Evolutionary conservation across 1,139 yeast species (phyloP), one percentile per base, ranked within the genome.

Genomic region (Taphrina communis): DNA sequence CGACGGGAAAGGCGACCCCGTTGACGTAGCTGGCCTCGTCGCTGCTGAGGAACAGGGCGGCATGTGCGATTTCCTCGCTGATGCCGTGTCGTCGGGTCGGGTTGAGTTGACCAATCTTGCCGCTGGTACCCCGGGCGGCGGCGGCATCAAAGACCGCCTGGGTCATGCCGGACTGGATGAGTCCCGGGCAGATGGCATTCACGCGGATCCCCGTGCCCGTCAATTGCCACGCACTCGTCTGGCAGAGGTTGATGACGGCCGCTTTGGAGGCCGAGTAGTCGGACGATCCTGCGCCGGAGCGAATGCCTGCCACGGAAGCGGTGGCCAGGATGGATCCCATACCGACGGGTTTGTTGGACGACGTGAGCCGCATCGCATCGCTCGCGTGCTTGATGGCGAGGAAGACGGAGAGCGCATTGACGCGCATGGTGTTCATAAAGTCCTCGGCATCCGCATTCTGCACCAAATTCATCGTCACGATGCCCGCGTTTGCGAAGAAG

Each of bases 261-360:
- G 73, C 72, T 46, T 72, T 72, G n/a, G 73, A 70, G 51, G 72
- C 71, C 14, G 71, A 66, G 62, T 70, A 72, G 25, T 71, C 66
- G 11, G 72, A 57, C 11, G 70, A 71, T 9, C 70, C 71, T 31
- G 66, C 72, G 38, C 70, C 70, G 21, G 68, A 66, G 6, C 72
- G 55, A 38, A 69, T 46, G 17, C 73, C 71, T 65, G 73, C 69
- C 69, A 73, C 55, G 55, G 71, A 62, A 6, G 72, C 69, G 9
- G 71, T 72, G 58, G 71, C 70, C 39, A 68, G 71, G 21, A 72
- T 72, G 17, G 73, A 71, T n/a, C 72, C 74, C 4, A 58, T 74
- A 0, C 72, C 69, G 12, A 51, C 65, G 9, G 65, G 61, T 38
- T 59, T 59, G 19, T 9, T 35, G 31, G 69, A 36, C 41, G 66